A percentile compares a stretch with the other conserved stretches of the same genome.
Evolutionary conservation across 2,329 filamentous ascomycete genomes (phyloP).

Genomic region (Tolypocladium nubicola): DNA sequence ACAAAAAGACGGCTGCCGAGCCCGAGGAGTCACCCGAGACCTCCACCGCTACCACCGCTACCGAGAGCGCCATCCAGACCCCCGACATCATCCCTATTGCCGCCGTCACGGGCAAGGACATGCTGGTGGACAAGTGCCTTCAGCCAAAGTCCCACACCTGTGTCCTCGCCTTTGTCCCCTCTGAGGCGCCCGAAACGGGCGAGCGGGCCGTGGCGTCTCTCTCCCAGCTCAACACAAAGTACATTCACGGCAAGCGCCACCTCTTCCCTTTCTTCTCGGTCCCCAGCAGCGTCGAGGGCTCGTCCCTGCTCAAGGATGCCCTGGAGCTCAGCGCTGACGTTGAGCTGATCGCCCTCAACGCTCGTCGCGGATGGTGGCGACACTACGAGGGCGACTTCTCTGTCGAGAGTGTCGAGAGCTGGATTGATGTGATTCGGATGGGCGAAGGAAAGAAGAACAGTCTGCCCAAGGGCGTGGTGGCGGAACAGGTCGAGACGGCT

Average conservation of each 20-base stretch:
- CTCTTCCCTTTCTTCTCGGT: slow-evolving; percentile 80
- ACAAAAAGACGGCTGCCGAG: slow-evolving; percentile 27
- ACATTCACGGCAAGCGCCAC: slow-evolving; percentile 52
- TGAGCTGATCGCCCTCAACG: slow-evolving; percentile 75
- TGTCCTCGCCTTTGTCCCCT: slow-evolving; percentile 62
- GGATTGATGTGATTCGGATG: slow-evolving; percentile 86
- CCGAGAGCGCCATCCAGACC: slow-evolving; percentile 7
- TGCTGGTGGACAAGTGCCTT: slow-evolving; percentile 63
- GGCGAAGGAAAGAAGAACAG: slow-evolving; percentile 75
- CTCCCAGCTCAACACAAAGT: slow-evolving; percentile 66
- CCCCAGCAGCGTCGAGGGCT: slow-evolving; percentile 34
- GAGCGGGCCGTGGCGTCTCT: slow-evolving; percentile 52
- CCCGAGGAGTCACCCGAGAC: slow-evolving; percentile 11
- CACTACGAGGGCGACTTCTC: slow-evolving; percentile 55
- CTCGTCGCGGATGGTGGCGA: slow-evolving; percentile 78
- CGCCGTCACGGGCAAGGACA: slow-evolving; percentile 50
- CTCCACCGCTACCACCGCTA: slow-evolving; percentile 17
- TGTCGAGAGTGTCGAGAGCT: slow-evolving; percentile 58
- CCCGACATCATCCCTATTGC: slow-evolving; percentile 49
- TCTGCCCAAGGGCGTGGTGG: slow-evolving; percentile 52
- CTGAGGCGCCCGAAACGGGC: slow-evolving; percentile 36
- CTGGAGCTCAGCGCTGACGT: slow-evolving; percentile 53
- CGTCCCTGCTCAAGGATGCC: slow-evolving; percentile 29
- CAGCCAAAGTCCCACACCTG: slow-evolving; percentile 70
- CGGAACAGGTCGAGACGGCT: slow-evolving; percentile 24